These are phyloP conservation scores for Skeletonema menzelii DNA, from an alignment of 108 stramenopile species.

Conservation along the genomic window DNA sequence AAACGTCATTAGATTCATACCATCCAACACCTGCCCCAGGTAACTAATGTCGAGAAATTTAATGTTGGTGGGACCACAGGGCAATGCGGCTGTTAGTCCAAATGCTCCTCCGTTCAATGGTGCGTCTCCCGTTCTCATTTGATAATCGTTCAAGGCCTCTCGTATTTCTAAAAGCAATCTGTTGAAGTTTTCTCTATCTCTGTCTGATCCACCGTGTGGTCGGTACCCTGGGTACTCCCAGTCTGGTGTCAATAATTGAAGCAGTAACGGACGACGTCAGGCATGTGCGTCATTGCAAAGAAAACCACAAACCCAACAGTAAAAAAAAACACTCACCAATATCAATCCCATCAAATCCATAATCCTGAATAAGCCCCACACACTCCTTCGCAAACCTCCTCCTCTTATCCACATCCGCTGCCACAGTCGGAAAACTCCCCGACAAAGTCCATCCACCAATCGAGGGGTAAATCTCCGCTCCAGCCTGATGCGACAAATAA, in stretches of 20 bases:
- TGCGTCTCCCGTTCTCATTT: conserved; percentile 9
- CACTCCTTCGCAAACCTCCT: conserved; percentile 37
- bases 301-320: no score
- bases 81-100: conserved; percentile 45
- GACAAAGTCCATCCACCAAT: conserved; percentile 45
- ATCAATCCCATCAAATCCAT: conserved; percentile 50
- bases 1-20: conserved; percentile 47
- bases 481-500: conserved; percentile 24
- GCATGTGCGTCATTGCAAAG: no score
- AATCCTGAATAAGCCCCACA: conserved; percentile 32
- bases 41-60: conserved; percentile 34
- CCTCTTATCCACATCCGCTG: conserved; percentile 28
- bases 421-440: conserved; percentile 32
- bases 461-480: conserved; percentile 46
- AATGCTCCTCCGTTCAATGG: conserved; percentile 23
- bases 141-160: conserved; percentile 27
- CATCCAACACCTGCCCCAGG: conserved; percentile 17
- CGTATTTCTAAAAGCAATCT: conserved; percentile 22
- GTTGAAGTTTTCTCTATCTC: conserved; percentile 37
- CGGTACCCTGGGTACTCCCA: conserved; percentile 46
- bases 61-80: conserved; percentile 34
- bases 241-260: not conserved
- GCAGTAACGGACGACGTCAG: not conserved
- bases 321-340: conserved; percentile 7
- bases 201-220: conserved; percentile 38